A percentile compares a stretch with the other conserved stretches of the same genome.
Conservation (phyloP, 1,284 basidiomycete genomes). For the Ustilago loliicola region DNA sequence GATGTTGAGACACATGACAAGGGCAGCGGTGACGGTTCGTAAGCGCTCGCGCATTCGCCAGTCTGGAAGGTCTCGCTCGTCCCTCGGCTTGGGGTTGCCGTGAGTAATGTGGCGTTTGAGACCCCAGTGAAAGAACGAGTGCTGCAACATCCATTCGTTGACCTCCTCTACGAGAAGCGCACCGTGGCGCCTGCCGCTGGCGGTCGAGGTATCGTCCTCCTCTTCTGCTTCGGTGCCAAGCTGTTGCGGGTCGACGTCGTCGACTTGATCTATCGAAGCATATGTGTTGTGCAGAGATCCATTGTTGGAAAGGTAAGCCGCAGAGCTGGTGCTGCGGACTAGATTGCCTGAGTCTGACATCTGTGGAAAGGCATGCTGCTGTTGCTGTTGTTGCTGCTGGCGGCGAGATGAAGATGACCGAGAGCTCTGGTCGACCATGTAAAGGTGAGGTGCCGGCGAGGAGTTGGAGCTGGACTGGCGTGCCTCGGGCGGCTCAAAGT, state of each 20-base stretch:
- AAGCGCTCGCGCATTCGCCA: conserved; percentile 82
- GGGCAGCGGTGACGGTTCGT: conserved; percentile 86
- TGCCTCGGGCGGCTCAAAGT: conserved; percentile 38
- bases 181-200: conserved; percentile 65
- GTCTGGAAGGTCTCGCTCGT: conserved; percentile 78
- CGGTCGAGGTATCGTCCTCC: conserved; percentile 60
- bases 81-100: conserved; percentile 81
- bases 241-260: conserved; percentile 39
- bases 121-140: conserved; percentile 68
- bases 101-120: conserved; percentile 85
- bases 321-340: conserved; percentile 16
- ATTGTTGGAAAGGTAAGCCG: conserved; percentile 11
- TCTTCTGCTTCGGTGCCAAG: conserved; percentile 45
- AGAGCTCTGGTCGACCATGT: conserved; percentile 15
- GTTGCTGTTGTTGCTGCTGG: conserved; percentile 18
- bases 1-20: conserved; percentile 97
- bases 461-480: conserved; percentile 19
- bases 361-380: conserved; percentile 30
- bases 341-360: conserved; percentile 26
- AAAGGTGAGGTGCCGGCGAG: conserved; percentile 30
- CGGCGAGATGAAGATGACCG: conserved; percentile 22
- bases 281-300: conserved; percentile 12
- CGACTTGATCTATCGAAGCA: conserved; percentile 19
- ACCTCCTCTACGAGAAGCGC: conserved; percentile 64
- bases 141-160: conserved; percentile 67